Conservation (phyloP, 306 rosid species). For the Pyrus bretschneideri region DNA sequence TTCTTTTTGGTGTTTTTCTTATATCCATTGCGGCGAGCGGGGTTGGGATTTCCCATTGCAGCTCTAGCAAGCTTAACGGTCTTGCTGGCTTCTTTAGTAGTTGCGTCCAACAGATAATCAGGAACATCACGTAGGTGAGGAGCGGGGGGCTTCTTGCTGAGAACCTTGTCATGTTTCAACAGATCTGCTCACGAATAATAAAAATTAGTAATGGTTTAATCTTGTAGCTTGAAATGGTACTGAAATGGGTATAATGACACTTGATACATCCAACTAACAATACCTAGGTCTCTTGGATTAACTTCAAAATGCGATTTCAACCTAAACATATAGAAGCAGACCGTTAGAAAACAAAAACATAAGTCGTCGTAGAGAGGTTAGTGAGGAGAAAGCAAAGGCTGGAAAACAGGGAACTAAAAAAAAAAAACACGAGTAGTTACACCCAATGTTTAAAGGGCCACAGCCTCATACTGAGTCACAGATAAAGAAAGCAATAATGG, state of each 20-base stretch:
- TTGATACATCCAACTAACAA: not conserved
- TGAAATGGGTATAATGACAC: not conserved
- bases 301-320: not conserved
- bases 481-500: not conserved
- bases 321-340: not conserved
- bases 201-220: not conserved
- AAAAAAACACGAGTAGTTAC: not conserved
- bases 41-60: constrained; percentile 16
- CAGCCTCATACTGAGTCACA: not conserved
- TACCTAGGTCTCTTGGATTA: not conserved
- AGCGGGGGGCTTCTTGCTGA: constrained; percentile 89
- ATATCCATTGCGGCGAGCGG: not conserved
- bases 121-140: constrained; percentile 78
- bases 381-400: not conserved
- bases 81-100: constrained; percentile 76
- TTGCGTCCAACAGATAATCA: constrained; percentile 65
- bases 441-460: not conserved
- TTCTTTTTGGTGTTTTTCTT: constrained; percentile 12
- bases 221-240: not conserved
- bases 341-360: not conserved
- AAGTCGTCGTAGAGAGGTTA: not conserved
- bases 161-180: constrained; percentile 83
- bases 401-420: not conserved
- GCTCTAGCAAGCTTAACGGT: constrained; percentile 66
- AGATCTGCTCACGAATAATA: constrained; percentile 44